phyloP scores from a whole-genome alignment of 495 filamentous ascomycete species.

The Pyrenula massariospora region DNA sequence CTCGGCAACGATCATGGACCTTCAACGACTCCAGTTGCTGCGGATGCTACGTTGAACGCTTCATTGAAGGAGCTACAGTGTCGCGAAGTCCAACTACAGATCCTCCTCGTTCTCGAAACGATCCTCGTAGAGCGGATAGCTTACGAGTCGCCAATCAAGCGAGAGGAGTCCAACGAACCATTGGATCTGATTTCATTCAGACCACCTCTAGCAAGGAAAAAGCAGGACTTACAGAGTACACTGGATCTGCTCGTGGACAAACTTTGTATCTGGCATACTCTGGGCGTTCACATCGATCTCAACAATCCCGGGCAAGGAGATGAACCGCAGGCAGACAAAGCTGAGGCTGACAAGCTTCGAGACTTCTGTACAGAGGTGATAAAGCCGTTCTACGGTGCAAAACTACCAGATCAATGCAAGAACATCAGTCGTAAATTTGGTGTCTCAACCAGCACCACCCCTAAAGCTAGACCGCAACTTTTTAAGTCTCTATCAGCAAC shows the following conservation, averaged over 20 bases:
- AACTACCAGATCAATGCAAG: constrained; percentile 69
- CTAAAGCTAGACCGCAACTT: constrained; percentile 38
- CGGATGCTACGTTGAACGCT: constrained; percentile 41
- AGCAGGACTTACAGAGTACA: constrained; percentile 46
- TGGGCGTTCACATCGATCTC: constrained; percentile 23
- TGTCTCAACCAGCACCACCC: constrained; percentile 55
- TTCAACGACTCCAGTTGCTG: constrained; percentile 24
- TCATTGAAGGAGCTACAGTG: constrained; percentile 55
- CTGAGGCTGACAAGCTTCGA: constrained; percentile 43
- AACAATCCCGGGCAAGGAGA: constrained; percentile 41
- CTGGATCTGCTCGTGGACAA: constrained; percentile 82
- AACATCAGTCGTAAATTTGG: constrained; percentile 79
- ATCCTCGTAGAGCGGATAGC: constrained; percentile 55
- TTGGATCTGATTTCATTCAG: constrained; percentile 27
- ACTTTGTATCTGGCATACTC: constrained; percentile 94
- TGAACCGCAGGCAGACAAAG: constrained; percentile 30
- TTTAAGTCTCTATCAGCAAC: constrained; percentile 3
- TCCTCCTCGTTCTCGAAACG: constrained; percentile 81
- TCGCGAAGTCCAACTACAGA: constrained; percentile 79
- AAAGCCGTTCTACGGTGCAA: constrained; percentile 79
- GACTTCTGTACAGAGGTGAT: constrained; percentile 91
- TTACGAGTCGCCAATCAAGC: constrained; percentile 9
- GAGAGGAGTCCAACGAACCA: constrained; percentile 20
- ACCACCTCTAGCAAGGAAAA: constrained; percentile 30
- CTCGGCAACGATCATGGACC: constrained; percentile 26